Base-by-base conservation (phyloP, 2,329 filamentous ascomycete genomes). In the Dichotomopilus funicola region DNA sequence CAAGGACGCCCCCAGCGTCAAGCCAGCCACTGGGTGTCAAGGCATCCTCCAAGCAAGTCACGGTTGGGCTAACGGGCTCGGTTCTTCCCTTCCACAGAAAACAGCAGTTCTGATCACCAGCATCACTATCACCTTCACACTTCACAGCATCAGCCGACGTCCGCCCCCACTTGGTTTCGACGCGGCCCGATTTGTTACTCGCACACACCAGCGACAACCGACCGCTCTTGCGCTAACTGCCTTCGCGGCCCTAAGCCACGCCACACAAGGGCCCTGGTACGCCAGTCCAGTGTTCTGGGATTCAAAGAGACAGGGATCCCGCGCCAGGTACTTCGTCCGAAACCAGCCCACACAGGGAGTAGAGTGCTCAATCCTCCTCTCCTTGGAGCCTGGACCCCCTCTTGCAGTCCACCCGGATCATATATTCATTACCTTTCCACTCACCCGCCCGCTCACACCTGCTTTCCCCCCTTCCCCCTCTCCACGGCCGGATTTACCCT, bases 401-500 rank as follows among this genome's bases (percentile, higher is more conserved):
- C 56, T 54, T 44, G 51, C 49, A 45, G 48, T 35, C 61, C 40
- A 59, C 52, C 55, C 51, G 36, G 54, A 54, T 63, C 65, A 68
- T 67, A 69, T 68, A 68, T 62, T 59, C 62, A 55, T 63, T 64
- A 19, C 50, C 49, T 55, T 27, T 61, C 59, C 61, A 60, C 63
- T 66, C 63, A 11, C 59, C 59, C 62, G 53, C 55, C 61, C 61
- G 55, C 62, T 65, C 52, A 35, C 60, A 62, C 59, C 56, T 65
- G 19, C 19, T 27, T 27, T 27, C 19, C 19, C 66, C 63, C 63
- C 66, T 11, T 61, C 62, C 59, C 60, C 65, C 61, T 59, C 19
- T 27, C 66, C 69, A 68, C 70, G 74, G 67, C 69, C 67, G 64
- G 62, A 63, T 62, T 56, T 54, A 51, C 45, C 54, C 60, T 66